Evolutionary conservation across 495 filamentous ascomycete species (phyloP), one percentile per base, ranked within the genome.

Genomic region (Pseudomonodictys pantanalensis): DNA sequence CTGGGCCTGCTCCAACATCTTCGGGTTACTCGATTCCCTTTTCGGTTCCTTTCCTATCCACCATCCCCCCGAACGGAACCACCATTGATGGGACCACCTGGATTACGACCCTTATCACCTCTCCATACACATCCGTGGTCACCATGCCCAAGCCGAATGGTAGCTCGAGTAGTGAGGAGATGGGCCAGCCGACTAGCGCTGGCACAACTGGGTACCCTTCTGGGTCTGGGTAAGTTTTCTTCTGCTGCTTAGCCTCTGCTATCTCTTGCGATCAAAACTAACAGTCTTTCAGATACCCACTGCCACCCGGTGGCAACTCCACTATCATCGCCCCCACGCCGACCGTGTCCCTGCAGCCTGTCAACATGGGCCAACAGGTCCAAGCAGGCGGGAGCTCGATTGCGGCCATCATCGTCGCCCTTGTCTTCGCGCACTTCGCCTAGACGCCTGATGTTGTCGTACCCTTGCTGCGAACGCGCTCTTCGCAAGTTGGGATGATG

Each of bases 171-270:
- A 23, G 35, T 7, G 35, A 30, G 12, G 30, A 29, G 22, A n/a
- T 26, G 20, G 35, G 8, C 30, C 11, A 20, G 18, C 51, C 51
- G 3, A 54, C 38, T n/a, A 54, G 35, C 33, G 2, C 24, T 26
- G 51, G 51, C 8, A 54, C 38, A 2, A 54, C 51, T 26, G 51
- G 35, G 42, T 6, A n/a, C 10, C 51, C 51, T 15, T 54, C 51
- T 10, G 51, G 51, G 33, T 54, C 51, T 42, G 51, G 51, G 51
- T 54, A 54, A 54, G n/a, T n/a, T n/a, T n/a, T n/a, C n/a, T n/a
- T n/a, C n/a, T n/a, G n/a, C n/a, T n/a, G n/a, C n/a, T n/a, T n/a
- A n/a, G 35, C 35, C 2, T 52, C 33, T 43, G 15, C 50, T 28
- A 12, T 25, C 38, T 7, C 10, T 12, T 28, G 6, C 11, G 28